Evolutionary conservation across 2,329 filamentous ascomycete genomes (phyloP).

Genomic region (Magnaporthiopsis poae): DNA sequence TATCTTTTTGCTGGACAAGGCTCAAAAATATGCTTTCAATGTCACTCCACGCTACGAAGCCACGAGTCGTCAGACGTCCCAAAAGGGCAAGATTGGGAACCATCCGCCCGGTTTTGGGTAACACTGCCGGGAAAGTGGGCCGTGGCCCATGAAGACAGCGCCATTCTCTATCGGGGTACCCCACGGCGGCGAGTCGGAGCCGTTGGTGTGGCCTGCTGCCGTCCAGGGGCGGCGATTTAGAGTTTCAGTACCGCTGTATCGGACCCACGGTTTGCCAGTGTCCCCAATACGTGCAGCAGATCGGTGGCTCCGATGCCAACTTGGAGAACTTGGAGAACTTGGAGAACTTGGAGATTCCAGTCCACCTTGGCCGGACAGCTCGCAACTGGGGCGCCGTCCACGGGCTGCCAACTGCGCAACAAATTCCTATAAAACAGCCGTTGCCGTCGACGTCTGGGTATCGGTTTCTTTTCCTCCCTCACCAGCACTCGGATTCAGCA

Average conservation of each 20-base stretch:
- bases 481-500: neutral
- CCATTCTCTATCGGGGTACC: neutral
- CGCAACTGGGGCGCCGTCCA: too few species aligned
- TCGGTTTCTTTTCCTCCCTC: neutral
- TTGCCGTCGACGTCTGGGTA: neutral
- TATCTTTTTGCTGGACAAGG: too few species aligned
- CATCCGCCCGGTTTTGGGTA: neutral
- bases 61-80: too few species aligned
- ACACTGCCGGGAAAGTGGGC: neutral
- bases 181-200: neutral
- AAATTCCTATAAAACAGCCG: neutral
- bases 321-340: neutral
- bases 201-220: neutral
- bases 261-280: too few species aligned
- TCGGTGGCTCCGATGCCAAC: neutral
- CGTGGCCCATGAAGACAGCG: too few species aligned
- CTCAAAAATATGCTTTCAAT: too few species aligned
- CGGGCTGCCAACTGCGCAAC: neutral
- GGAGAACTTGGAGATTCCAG: neutral
- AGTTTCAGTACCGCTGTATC: neutral
- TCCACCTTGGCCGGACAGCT: too few species aligned
- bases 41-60: too few species aligned
- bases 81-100: too few species aligned
- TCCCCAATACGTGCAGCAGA: neutral
- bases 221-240: neutral